Evolutionary conservation across 441 rosid genomes (phyloP), one percentile per base, ranked within the genome.

Genomic region (Adansonia madagascariensis): DNA sequence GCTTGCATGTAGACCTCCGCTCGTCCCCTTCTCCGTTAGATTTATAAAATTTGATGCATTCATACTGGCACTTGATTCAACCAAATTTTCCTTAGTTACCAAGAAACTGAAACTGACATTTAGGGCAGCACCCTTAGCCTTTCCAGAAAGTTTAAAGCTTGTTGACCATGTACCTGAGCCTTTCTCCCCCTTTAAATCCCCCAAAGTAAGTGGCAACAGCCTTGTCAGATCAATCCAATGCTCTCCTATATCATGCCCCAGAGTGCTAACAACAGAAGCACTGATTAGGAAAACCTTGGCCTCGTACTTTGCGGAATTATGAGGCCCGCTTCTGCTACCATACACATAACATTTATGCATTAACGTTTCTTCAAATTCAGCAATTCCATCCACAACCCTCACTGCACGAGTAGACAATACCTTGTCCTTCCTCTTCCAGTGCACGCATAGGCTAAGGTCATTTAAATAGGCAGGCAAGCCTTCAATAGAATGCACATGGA

Each of bases 211-310:
- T 0, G 97, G 98, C 68, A 94, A 85, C 50, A 93, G 76, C 88
- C 91, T 86, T 4, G 97, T 89, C 59, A 93, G 90, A 86, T 94
- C 98, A 81, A 94, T 46, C 93, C 89, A 86, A 50, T 91, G 94
- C 83, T 87, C 89, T 75, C 98, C 98, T 75, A 88, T 24, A 78
- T 89, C 83, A 80, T 83, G 14, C 50, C 88, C 85, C 0, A 75
- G 82, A 83, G 85, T 81, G 62, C 86, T 93, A 77, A 82, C 75
- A 47, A 87, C 82, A 77, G 89, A 91, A 44, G 53, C 89, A 79
- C 53, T 75, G 15, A 94, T 83, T 87, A 86, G 70, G 80, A 83
- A 92, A 80, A 90, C 89, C 85, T 91, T 90, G 77, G 11, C 78
- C 63, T 89, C 91, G 72, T 92, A 92, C 75, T 85, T 91, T 17